Percentiles rank a stretch among this genome's conserved stretches.
phyloP scores from a whole-genome alignment of 2,329 filamentous ascomycete genomes.

The Nemania diffusa region DNA sequence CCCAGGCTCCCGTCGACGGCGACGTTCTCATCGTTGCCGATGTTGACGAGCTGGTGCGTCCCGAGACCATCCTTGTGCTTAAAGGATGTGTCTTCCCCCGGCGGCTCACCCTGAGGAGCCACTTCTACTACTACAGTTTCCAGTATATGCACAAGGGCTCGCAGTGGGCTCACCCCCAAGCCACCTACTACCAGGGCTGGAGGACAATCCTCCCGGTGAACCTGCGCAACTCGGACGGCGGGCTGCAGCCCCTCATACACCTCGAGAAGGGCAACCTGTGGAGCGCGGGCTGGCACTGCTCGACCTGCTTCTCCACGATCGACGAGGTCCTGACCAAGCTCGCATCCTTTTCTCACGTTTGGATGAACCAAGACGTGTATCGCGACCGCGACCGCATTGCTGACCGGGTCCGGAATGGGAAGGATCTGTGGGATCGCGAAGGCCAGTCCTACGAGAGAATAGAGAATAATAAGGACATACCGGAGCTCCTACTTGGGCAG shows the following conservation, averaged over 20 bases:
- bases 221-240: slow-evolving; percentile 61
- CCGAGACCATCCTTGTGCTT: slow-evolving; percentile 59
- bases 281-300: slow-evolving; percentile 66
- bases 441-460: slow-evolving; percentile 60
- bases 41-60: slow-evolving; percentile 69
- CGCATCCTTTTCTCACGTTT: slow-evolving; percentile 64
- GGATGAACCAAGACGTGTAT: slow-evolving; percentile 62
- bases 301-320: slow-evolving; percentile 67
- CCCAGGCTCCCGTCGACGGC: slow-evolving; percentile 55
- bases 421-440: slow-evolving; percentile 65
- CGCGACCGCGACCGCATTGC: slow-evolving; percentile 61
- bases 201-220: slow-evolving; percentile 64
- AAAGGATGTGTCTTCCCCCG: slow-evolving; percentile 63
- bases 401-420: slow-evolving; percentile 60
- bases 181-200: slow-evolving; percentile 63
- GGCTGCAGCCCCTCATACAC: slow-evolving; percentile 52
- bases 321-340: slow-evolving; percentile 66
- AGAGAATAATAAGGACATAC: slow-evolving; percentile 63
- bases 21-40: slow-evolving; percentile 70
- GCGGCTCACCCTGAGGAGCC: slow-evolving; percentile 61
- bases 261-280: slow-evolving; percentile 54
- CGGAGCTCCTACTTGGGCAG: slow-evolving; percentile 56
- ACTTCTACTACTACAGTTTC: slow-evolving; percentile 69
- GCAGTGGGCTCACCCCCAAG: slow-evolving; percentile 69
- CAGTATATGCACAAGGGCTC: slow-evolving; percentile 59